A percentile compares a stretch with the other conserved stretches of the same genome.
Evolutionary conservation across 169 alveolate species (phyloP).

Genomic region (Amoebophrya sp.): DNA sequence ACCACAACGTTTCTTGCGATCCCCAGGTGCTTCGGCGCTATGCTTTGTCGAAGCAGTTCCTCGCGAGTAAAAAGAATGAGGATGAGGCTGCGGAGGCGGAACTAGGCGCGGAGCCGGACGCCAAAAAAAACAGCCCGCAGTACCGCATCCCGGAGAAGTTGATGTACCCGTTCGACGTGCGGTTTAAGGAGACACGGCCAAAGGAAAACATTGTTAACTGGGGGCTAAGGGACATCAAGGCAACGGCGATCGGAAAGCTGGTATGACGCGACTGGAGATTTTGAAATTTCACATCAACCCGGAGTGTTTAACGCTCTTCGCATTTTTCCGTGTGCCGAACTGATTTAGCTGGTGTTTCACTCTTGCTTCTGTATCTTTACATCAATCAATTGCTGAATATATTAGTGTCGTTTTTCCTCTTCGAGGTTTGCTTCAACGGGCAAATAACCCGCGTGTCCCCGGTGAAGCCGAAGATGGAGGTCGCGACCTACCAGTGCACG

Average conservation of each 20-base stretch:
- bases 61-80: neutral
- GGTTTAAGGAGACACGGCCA: neutral
- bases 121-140: neutral
- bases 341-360: too few relatives aligned
- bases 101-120: neutral
- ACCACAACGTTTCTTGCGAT: neutral
- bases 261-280: too few relatives aligned
- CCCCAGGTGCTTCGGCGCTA: neutral
- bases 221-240: neutral
- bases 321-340: too few relatives aligned
- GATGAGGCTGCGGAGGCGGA: neutral
- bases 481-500: neutral
- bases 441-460: neutral
- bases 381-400: too few relatives aligned
- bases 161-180: neutral
- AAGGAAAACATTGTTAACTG: neutral
- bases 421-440: neutral
- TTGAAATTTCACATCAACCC: too few relatives aligned
- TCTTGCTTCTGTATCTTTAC: too few relatives aligned
- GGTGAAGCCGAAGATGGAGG: neutral
- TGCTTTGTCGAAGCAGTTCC: neutral
- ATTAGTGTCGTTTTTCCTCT: too few relatives aligned
- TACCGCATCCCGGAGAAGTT: neutral
- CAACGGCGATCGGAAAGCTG: neutral
- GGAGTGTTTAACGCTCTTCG: too few relatives aligned